Evolutionary conservation across 495 filamentous ascomycete species (phyloP), one percentile per base, ranked within the genome.

Genomic region (Penicillium lagena): DNA sequence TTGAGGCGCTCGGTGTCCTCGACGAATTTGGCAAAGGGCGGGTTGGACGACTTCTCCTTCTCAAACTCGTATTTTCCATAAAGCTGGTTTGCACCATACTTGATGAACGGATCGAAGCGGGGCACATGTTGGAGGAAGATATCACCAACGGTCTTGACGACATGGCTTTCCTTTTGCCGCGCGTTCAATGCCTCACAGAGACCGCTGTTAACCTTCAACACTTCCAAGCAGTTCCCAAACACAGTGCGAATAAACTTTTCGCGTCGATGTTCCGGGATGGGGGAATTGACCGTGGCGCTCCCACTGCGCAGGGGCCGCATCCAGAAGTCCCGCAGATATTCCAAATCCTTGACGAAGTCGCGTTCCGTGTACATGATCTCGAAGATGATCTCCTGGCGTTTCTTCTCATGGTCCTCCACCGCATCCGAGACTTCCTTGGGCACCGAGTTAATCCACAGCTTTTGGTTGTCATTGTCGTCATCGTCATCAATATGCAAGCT

Each of bases 361-460:
- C 94, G 81, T 63, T 99, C 94, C 0, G 94, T 99, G 63, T 99
- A 99, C 81, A 95, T 96, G 50, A 96, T 82, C 60, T 99, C 94
- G 17, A 91, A 96, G 49, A 99, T 96, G 46, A 97, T 83, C 59
- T 99, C 94, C 58, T 99, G 94, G 9, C 94, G 81, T 67, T 96
- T 97, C 81, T 95, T 94, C 60, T 99, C 93, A 47, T 77, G 79
- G 46, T 99, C 94, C 35, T 80, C 77, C 29, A 96, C 80, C 57
- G 81, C 82, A 54, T 96, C 90, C 0, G 90, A 89, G 49, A 99
- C 70, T 62, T 97, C 94, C 64, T 97, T 90, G 0, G 90, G 83
- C 13, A 99, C 94, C 41, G 89, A 96, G 60, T 96, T 96, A 66
- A 99, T 99, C 94, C 94, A 99, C 36, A 99, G 77, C 63, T 97